Evolutionary conservation across 441 rosid species (phyloP).

Genomic region (Jatropha podagrica): DNA sequence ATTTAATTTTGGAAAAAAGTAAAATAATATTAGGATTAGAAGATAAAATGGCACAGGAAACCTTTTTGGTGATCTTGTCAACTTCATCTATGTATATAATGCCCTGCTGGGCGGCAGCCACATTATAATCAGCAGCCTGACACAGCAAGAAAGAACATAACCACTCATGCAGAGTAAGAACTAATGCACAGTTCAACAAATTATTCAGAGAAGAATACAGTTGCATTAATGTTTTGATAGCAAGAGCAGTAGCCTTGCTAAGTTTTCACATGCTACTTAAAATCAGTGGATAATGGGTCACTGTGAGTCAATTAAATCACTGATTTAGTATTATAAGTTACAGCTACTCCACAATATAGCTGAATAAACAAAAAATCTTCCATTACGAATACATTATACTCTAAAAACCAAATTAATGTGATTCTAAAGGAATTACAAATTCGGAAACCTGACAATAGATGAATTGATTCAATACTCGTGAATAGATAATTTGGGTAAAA

Average conservation of each 20-base stretch:
- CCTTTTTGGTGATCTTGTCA: slow-evolving; percentile 99
- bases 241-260: neutral
- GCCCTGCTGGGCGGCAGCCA: slow-evolving; percentile 99
- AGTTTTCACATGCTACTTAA: slow-evolving; percentile 5
- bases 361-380: neutral
- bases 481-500: too few relatives aligned
- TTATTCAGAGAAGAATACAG: neutral
- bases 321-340: neutral
- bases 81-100: slow-evolving; percentile 98
- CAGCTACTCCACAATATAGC: neutral
- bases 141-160: slow-evolving; percentile 8
- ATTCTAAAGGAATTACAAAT: neutral
- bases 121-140: slow-evolving; percentile 95
- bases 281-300: neutral
- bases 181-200: neutral
- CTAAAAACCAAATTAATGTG: neutral
- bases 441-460: neutral
- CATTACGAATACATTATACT: neutral
- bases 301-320: neutral
- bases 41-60: slow-evolving; percentile 8
- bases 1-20: neutral
- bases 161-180: neutral
- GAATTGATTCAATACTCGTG: neutral
- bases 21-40: neutral
- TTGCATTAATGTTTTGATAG: neutral